phyloP scores from a whole-genome alignment of 2,329 filamentous ascomycete genomes.

The Aureobasidium uvarum region DNA sequence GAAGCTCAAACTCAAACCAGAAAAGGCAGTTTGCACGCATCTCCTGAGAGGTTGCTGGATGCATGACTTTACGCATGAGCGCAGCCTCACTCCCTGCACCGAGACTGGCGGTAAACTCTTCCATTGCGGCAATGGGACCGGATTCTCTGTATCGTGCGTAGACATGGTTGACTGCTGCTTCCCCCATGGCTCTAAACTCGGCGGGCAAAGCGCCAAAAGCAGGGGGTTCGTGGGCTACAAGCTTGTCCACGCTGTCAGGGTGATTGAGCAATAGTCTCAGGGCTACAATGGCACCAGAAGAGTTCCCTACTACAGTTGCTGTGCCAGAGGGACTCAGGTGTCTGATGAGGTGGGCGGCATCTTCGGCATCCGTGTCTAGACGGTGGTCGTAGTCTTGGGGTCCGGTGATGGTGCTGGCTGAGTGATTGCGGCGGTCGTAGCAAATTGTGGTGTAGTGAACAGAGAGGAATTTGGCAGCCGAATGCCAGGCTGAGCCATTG shows the following conservation, averaged over 20 bases:
- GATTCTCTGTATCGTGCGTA: background rate
- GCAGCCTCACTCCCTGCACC: background rate
- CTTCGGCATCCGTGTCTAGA: background rate
- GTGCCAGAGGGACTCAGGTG: background rate
- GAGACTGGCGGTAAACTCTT: background rate
- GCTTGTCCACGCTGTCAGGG: background rate
- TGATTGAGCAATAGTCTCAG: background rate
- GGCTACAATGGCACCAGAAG: constrained; percentile 6
- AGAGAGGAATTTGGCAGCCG: background rate
- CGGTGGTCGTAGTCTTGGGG: constrained; percentile 1
- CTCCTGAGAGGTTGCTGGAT: background rate
- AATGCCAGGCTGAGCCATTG: background rate
- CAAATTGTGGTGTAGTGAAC: background rate
- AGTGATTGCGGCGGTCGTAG: background rate
- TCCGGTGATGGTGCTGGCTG: background rate
- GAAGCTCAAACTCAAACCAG: background rate
- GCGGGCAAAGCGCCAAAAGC: background rate
- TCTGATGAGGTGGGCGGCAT: background rate
- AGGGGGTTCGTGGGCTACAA: background rate
- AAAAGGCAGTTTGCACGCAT: background rate
- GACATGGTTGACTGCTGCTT: background rate
- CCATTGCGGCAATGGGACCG: background rate
- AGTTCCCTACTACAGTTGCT: background rate
- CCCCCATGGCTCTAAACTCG: background rate
- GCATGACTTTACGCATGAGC: background rate